These are phyloP conservation scores for Tritrichomonas foetus DNA, from an alignment of 208 protist species.

Conservation along the genomic window DNA sequence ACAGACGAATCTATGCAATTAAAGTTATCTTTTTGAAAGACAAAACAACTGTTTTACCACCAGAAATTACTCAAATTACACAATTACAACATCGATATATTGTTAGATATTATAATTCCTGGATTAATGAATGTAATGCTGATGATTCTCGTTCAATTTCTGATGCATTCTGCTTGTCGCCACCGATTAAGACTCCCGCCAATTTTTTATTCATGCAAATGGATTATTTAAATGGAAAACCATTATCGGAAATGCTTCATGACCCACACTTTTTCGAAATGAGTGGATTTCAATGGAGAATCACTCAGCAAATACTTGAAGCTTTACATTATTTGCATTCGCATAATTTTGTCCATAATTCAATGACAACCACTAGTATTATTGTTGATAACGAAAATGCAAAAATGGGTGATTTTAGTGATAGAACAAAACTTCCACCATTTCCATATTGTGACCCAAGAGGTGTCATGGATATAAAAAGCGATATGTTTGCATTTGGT, in stretches of 20 bases:
- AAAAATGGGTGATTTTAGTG: not conserved
- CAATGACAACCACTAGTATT: not conserved
- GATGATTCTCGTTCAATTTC: not conserved
- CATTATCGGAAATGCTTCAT: not conserved
- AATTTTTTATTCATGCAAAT: not conserved
- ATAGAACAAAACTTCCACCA: not conserved
- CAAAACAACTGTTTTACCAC: not conserved
- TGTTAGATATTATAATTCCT: conserved; percentile 22
- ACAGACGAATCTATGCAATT: not conserved
- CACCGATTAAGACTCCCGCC: not conserved
- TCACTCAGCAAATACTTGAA: not conserved
- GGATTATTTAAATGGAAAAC: not conserved
- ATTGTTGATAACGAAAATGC: not conserved
- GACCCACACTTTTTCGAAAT: not conserved
- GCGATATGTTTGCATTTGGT: conserved; percentile 34
- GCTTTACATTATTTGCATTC: not conserved
- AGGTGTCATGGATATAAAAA: not conserved
- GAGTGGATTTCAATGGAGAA: not conserved
- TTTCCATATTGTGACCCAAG: not conserved
- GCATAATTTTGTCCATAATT: not conserved
- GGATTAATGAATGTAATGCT: not conserved
- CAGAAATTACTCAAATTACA: not conserved
- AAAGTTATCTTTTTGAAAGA: not conserved
- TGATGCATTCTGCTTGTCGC: not conserved
- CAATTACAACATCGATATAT: not conserved